phyloP scores from a whole-genome alignment of 2,329 filamentous ascomycete genomes.

The Colletotrichum aenigma region DNA sequence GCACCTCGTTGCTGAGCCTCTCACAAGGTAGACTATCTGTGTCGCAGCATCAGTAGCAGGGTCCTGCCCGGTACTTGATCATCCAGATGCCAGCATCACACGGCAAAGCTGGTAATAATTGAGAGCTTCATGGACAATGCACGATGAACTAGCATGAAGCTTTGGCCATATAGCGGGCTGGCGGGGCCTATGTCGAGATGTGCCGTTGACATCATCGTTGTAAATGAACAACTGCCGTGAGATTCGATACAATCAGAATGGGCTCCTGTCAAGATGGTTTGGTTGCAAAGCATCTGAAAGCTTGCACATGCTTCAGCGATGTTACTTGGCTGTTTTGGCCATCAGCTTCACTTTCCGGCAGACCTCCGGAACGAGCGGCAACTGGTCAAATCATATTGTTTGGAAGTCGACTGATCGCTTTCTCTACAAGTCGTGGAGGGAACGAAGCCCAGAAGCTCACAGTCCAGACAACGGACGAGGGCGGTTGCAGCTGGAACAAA shows the following conservation, averaged over 20 bases:
- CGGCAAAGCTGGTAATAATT: neutral
- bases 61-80: neutral
- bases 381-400: neutral
- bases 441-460: neutral
- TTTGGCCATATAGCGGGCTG: neutral
- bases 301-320: neutral
- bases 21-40: neutral
- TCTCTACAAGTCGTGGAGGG: neutral
- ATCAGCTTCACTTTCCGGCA: neutral
- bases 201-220: neutral
- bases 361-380: neutral
- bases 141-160: neutral
- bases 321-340: neutral
- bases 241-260: neutral
- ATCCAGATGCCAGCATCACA: neutral
- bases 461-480: neutral
- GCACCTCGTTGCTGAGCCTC: neutral
- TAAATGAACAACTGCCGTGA: neutral
- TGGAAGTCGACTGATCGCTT: neutral
- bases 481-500: slow-evolving; percentile 9
- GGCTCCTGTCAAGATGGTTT: neutral
- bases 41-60: neutral
- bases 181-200: neutral
- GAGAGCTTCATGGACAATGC: neutral
- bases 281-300: neutral